Percentiles rank a stretch among this genome's conserved stretches.
These are phyloP conservation scores for Penicillium psychrofluorescens DNA, from an alignment of 495 filamentous ascomycete species.

Conservation along the genomic window DNA sequence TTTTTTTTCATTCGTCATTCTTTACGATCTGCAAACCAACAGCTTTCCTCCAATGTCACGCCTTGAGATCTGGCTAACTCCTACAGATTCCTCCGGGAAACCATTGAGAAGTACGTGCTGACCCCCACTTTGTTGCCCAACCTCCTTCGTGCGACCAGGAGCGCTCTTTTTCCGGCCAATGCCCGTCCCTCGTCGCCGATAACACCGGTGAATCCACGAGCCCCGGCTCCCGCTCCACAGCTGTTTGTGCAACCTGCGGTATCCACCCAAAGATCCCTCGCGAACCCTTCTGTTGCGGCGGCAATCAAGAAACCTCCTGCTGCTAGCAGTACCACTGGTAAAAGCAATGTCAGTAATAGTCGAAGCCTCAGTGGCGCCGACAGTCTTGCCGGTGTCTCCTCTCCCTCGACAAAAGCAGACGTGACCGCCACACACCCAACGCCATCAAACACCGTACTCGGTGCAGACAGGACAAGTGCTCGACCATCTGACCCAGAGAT, in stretches of 20 bases:
- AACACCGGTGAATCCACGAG: constrained; percentile 14
- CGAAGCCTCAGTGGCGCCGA: background rate
- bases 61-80: constrained; percentile 20
- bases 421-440: constrained; percentile 3
- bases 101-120: constrained; percentile 56
- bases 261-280: constrained; percentile 9
- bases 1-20: constrained; percentile 9
- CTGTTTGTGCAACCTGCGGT: constrained; percentile 21
- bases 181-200: constrained; percentile 30
- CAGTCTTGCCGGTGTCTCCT: no score
- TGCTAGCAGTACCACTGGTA: constrained; percentile 9
- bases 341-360: background rate
- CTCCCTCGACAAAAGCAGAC: no score
- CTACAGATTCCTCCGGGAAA: constrained; percentile 66
- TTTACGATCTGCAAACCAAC: constrained; percentile 1
- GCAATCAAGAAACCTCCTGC: background rate
- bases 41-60: constrained; percentile 11
- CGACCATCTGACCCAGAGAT: constrained; percentile 30
- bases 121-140: constrained; percentile 63
- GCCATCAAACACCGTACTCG: background rate
- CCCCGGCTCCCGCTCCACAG: constrained; percentile 20
- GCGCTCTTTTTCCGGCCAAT: constrained; percentile 75
- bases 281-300: constrained; percentile 1
- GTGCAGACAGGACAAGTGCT: constrained; percentile 6
- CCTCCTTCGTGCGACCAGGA: constrained; percentile 64